These are phyloP conservation scores for Xylariaceae sp. DNA, from an alignment of 2,329 filamentous ascomycete genomes.

Conservation along the genomic window DNA sequence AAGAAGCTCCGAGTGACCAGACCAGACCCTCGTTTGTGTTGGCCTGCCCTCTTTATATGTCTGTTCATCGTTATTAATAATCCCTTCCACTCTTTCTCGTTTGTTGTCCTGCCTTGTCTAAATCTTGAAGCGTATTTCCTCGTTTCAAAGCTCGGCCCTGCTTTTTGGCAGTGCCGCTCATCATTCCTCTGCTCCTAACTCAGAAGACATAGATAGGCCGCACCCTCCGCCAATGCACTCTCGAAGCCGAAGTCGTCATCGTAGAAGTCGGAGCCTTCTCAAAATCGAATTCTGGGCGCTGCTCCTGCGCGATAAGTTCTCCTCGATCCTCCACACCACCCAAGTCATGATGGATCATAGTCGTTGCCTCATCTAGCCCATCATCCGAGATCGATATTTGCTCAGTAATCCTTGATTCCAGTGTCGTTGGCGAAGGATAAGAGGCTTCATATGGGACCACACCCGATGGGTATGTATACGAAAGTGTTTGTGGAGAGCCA, in stretches of 20 bases:
- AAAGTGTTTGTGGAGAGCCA: constrained; percentile 1
- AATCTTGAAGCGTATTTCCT: constrained; percentile 1
- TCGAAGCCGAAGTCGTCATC: not conserved
- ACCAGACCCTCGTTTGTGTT: too few species aligned
- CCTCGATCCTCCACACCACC: too few species aligned
- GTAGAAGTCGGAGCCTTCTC: constrained; percentile 15
- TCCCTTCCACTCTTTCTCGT: not conserved
- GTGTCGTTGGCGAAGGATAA: constrained; percentile 21
- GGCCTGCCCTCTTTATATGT: too few species aligned
- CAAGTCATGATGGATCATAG: constrained; percentile 15
- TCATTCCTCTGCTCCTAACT: not conserved
- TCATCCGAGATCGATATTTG: constrained; percentile 18
- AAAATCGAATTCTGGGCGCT: constrained; percentile 9
- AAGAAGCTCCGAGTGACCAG: constrained; percentile 15
- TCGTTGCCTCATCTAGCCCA: constrained; percentile 13
- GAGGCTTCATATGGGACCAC: constrained; percentile 24
- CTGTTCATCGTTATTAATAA: too few species aligned
- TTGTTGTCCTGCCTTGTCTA: not conserved
- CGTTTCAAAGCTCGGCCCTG: too few species aligned
- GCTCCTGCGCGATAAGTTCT: not conserved
- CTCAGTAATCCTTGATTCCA: constrained; percentile 24
- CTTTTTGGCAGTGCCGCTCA: too few species aligned
- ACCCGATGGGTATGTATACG: constrained; percentile 25
- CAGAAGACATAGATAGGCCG: constrained; percentile 17
- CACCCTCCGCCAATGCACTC: constrained; percentile 16